Evolutionary conservation across 2,329 filamentous ascomycete genomes (phyloP).

Genomic region (Diplodia mutila): DNA sequence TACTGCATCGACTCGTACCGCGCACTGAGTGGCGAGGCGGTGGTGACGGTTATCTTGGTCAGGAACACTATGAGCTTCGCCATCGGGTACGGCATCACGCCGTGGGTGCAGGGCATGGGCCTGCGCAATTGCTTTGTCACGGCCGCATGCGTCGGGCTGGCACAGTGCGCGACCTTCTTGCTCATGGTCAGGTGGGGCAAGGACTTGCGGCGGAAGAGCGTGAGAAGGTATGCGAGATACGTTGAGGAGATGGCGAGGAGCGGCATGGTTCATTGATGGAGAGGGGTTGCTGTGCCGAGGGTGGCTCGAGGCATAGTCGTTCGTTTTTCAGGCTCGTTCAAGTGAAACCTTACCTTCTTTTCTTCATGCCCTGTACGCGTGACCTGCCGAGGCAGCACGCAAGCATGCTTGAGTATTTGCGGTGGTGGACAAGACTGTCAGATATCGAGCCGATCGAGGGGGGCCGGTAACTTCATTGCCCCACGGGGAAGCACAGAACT

Average conservation of each 20-base stretch:
- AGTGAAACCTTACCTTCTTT: not conserved
- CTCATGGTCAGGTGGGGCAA: conserved; percentile 57
- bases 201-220: conserved; percentile 45
- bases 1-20: conserved; percentile 57
- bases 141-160: conserved; percentile 49
- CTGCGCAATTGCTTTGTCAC: conserved; percentile 49
- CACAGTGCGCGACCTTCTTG: conserved; percentile 45
- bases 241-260: conserved; percentile 34
- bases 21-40: conserved; percentile 53
- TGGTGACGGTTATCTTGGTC: conserved; percentile 55
- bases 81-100: conserved; percentile 55
- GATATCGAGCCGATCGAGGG: not conserved
- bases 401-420: too few species aligned
- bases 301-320: not conserved
- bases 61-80: conserved; percentile 57
- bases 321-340: too few species aligned
- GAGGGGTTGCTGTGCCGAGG: too few species aligned
- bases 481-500: not conserved
- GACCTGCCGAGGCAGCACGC: too few species aligned
- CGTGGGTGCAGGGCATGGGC: conserved; percentile 50
- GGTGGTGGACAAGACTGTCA: too few species aligned
- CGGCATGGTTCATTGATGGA: conserved; percentile 19
- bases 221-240: conserved; percentile 44
- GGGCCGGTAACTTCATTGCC: not conserved
- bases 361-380: not conserved